phyloP scores from a whole-genome alignment of 78 protist species.

The Speleostelium caveatum region DNA sequence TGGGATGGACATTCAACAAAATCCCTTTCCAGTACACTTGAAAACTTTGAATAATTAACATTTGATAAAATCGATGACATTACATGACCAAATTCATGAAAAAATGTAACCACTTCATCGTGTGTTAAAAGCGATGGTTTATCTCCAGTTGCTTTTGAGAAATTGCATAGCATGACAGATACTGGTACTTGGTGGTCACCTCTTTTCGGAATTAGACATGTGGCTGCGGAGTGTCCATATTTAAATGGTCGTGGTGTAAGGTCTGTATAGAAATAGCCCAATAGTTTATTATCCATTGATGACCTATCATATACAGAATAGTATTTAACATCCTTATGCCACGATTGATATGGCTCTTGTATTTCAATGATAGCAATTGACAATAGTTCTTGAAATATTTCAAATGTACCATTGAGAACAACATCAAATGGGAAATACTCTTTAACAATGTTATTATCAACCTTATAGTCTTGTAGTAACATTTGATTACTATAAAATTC shows the following conservation, averaged over 20 bases:
- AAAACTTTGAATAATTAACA: slow-evolving; percentile 25
- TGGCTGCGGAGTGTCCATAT: slow-evolving; percentile 73
- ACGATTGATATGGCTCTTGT: slow-evolving; percentile 8
- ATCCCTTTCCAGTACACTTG: slow-evolving; percentile 81
- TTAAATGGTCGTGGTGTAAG: slow-evolving; percentile 86
- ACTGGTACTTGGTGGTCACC: slow-evolving; percentile 11
- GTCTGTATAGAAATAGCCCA: slow-evolving; percentile 83
- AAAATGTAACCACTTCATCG: slow-evolving; percentile 82
- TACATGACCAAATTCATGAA: slow-evolving; percentile 86
- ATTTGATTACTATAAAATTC: slow-evolving; percentile 27
- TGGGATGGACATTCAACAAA: slow-evolving; percentile 88
- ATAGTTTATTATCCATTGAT: slow-evolving; percentile 26
- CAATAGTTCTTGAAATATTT: slow-evolving; percentile 66
- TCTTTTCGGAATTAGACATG: slow-evolving; percentile 1
- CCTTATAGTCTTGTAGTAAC: slow-evolving; percentile 38
- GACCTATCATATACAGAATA: slow-evolving; percentile 44
- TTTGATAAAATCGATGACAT: slow-evolving; percentile 52
- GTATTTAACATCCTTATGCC: slow-evolving; percentile 63
- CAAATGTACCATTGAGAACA: slow-evolving; percentile 61
- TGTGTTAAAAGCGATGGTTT: slow-evolving; percentile 80
- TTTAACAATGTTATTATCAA: slow-evolving; percentile 63
- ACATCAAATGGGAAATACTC: slow-evolving; percentile 77
- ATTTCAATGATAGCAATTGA: slow-evolving; percentile 47
- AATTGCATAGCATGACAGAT: slow-evolving; percentile 41
- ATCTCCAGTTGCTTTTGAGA: slow-evolving; percentile 60